These are phyloP conservation scores for Teunomyces kruisii DNA, from an alignment of 805 yeast species.

Conservation along the genomic window DNA sequence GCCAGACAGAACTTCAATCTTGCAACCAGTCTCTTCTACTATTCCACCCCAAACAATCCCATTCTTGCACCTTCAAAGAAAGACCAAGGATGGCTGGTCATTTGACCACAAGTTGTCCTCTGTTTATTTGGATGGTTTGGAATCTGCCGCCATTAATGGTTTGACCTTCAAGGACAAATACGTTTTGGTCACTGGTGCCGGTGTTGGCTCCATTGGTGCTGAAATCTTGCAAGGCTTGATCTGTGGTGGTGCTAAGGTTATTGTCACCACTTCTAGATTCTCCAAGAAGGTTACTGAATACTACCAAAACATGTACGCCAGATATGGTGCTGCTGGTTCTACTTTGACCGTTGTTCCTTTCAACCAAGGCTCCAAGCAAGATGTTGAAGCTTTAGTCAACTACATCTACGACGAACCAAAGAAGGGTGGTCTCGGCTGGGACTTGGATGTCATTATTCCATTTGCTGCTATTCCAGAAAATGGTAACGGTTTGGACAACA, in stretches of 20 bases:
- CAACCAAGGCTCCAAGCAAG: conserved; percentile 96
- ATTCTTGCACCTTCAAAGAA: conserved; percentile 88
- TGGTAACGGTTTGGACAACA: conserved; percentile 90
- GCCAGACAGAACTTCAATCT: conserved; percentile 66
- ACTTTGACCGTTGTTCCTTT: conserved; percentile 95
- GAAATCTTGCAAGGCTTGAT: conserved; percentile 92
- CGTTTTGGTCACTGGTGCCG: conserved; percentile 96
- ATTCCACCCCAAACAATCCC: conserved; percentile 87
- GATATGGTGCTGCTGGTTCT: conserved; percentile 90
- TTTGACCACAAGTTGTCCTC: conserved; percentile 80
- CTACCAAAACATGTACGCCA: conserved; percentile 90
- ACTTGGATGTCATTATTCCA: conserved; percentile 92
- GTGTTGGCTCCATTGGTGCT: conserved; percentile 98
- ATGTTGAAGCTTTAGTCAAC: conserved; percentile 79
- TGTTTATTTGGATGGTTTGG: conserved; percentile 83
- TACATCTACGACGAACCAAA: conserved; percentile 82
- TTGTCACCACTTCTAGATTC: conserved; percentile 95
- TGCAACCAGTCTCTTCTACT: conserved; percentile 70
- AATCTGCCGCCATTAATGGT: conserved; percentile 93
- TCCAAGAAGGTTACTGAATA: conserved; percentile 92
- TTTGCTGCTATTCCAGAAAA: conserved; percentile 99
- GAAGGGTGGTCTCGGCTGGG: conserved; percentile 96
- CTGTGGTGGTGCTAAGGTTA: conserved; percentile 96
- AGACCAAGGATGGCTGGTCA: conserved; percentile 74
- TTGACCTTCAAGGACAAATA: conserved; percentile 83